Evolutionary conservation across 345 rosid genomes (phyloP).

Genomic region (Carallia brachiata): DNA sequence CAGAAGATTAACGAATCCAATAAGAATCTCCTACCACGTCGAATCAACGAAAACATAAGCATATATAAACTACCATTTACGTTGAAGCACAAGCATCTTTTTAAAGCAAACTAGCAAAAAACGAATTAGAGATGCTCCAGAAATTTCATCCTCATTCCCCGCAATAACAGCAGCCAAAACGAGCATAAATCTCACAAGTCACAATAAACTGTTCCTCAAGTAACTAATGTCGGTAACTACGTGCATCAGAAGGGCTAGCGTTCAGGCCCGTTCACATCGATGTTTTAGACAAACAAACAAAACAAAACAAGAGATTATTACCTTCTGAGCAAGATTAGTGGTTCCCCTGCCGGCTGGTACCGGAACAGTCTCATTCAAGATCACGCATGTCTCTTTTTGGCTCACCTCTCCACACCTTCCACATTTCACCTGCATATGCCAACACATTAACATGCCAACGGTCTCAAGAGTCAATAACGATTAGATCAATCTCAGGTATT

Average conservation of each 20-base stretch:
- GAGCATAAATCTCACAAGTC: not conserved
- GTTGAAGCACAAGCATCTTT: not conserved
- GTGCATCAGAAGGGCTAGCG: too few relatives aligned
- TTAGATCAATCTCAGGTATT: too few relatives aligned
- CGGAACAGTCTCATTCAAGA: conserved; percentile 58
- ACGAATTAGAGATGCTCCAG: too few relatives aligned
- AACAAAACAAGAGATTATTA: conserved; percentile 28
- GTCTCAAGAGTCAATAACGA: too few relatives aligned
- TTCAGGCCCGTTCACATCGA: too few relatives aligned
- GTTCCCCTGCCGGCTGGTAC: conserved; percentile 55
- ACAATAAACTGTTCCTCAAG: not conserved
- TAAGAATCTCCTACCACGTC: not conserved
- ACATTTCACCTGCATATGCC: conserved; percentile 60
- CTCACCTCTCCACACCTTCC: conserved; percentile 77
- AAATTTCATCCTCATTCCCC: not conserved
- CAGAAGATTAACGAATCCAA: not conserved
- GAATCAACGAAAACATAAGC: not conserved
- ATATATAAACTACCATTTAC: not conserved
- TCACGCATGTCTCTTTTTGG: conserved; percentile 77
- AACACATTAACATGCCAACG: not conserved
- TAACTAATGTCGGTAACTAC: not conserved
- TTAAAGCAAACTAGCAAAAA: not conserved
- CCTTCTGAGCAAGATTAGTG: conserved; percentile 85
- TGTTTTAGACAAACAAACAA: not conserved
- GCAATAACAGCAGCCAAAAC: not conserved